phyloP scores from a whole-genome alignment of 2,329 filamentous ascomycete genomes.

The Colletotrichum theobromicola region DNA sequence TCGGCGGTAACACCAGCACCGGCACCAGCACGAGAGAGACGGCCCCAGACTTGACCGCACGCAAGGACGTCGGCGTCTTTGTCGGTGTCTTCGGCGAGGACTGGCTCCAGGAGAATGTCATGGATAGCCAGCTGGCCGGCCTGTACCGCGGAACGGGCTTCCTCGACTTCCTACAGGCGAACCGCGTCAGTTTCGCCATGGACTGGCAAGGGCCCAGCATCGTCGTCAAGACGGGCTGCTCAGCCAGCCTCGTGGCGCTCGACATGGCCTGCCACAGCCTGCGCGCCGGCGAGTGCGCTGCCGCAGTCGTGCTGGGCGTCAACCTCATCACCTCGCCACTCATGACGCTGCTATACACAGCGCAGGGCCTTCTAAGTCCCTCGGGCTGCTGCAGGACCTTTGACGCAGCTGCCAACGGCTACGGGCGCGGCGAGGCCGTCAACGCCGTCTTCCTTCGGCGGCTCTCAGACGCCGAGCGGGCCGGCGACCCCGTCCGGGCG shows the following conservation, averaged over 20 bases:
- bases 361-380: constrained; percentile 20
- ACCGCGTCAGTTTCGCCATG: constrained; percentile 25
- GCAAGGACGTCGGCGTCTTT: constrained; percentile 29
- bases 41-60: constrained; percentile 19
- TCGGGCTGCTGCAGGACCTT: constrained; percentile 26
- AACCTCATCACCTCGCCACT: constrained; percentile 32
- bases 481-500: constrained; percentile 39
- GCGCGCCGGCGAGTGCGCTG: constrained; percentile 17
- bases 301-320: constrained; percentile 26
- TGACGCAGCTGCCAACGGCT: constrained; percentile 44
- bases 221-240: constrained; percentile 31
- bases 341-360: constrained; percentile 9
- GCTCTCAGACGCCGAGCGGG: constrained; percentile 41
- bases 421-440: constrained; percentile 47
- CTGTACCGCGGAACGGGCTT: constrained; percentile 18
- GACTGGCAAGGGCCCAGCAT: constrained; percentile 21
- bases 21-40: background rate
- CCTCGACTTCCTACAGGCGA: constrained; percentile 23
- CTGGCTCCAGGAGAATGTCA: constrained; percentile 24
- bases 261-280: constrained; percentile 27
- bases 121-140: constrained; percentile 5
- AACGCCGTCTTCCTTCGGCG: constrained; percentile 44
- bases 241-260: constrained; percentile 25
- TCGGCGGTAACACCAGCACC: constrained; percentile 13
- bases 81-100: constrained; percentile 31